Evolutionary conservation across 2,329 filamentous ascomycete species (phyloP).

Genomic region (Rhytidhysteron rufulum): DNA sequence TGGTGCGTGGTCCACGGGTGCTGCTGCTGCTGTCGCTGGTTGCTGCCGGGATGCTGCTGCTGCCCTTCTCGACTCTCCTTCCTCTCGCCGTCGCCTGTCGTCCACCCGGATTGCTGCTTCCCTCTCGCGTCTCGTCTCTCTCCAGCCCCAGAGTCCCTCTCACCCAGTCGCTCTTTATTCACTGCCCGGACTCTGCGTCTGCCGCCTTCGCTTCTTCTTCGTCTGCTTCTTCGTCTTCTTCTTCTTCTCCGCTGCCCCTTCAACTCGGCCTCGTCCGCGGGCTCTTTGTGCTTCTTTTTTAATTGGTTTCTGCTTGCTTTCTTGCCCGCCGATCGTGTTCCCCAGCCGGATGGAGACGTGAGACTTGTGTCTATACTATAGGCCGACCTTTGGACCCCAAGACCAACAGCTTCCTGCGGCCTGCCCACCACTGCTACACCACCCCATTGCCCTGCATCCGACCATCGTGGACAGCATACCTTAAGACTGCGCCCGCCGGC

Average conservation of each 20-base stretch:
- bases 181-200: conserved; percentile 16
- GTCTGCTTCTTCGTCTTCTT: conserved; percentile 2
- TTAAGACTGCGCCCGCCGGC: background rate
- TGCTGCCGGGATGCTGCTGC: background rate
- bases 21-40: background rate
- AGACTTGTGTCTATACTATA: background rate
- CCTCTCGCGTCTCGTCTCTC: background rate
- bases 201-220: conserved; percentile 5
- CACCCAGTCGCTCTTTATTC: conserved; percentile 35
- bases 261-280: too few relatives aligned
- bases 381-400: background rate
- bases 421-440: background rate
- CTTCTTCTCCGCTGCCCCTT: too few relatives aligned
- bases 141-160: conserved; percentile 12
- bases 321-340: background rate
- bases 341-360: conserved; percentile 3
- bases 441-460: background rate
- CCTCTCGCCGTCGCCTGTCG: background rate
- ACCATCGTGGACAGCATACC: background rate
- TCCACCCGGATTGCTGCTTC: background rate
- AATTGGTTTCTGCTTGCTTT: background rate
- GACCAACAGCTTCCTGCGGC: background rate
- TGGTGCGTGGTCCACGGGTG: too few relatives aligned
- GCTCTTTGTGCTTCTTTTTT: background rate
- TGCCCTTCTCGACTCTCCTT: background rate